Conservation (phyloP, 75 land plant genomes). For the Sequoiadendron giganteum region DNA sequence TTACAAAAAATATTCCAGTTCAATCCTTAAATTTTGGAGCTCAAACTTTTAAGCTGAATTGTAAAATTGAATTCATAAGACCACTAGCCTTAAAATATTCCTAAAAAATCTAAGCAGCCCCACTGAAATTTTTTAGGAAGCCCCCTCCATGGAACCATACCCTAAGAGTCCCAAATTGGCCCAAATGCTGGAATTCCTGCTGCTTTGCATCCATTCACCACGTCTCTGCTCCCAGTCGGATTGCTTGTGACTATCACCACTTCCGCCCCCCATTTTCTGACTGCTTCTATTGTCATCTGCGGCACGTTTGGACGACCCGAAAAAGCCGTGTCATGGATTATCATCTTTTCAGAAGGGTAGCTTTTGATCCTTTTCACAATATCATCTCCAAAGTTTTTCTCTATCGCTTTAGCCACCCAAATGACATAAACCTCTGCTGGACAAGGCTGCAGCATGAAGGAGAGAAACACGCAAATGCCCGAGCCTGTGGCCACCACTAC, state of each 20-base stretch:
- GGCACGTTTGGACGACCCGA: constrained; percentile 58
- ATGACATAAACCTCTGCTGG: constrained; percentile 45
- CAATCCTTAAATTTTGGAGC: too few species aligned
- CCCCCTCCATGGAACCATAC: too few species aligned
- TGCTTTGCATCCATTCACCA: constrained; percentile 45
- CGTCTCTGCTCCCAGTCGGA: constrained; percentile 60
- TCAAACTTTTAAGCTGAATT: too few species aligned
- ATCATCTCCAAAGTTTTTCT: constrained; percentile 53
- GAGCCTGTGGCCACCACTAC: constrained; percentile 64
- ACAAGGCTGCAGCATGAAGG: constrained; percentile 51
- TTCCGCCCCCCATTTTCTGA: constrained; percentile 39
- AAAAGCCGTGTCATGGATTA: constrained; percentile 57
- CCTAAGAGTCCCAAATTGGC: constrained; percentile 66
- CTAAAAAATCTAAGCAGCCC: too few species aligned
- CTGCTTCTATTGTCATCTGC: constrained; percentile 41
- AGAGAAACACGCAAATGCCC: constrained; percentile 60
- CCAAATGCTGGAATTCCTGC: constrained; percentile 60
- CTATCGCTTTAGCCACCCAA: constrained; percentile 56
- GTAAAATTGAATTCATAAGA: too few species aligned
- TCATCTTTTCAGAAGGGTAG: constrained; percentile 34
- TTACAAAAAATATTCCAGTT: too few species aligned
- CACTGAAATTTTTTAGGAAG: too few species aligned
- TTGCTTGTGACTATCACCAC: constrained; percentile 68
- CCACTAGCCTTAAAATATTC: too few species aligned
- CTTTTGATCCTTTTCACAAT: constrained; percentile 35